Percentiles rank a stretch among this genome's conserved stretches.
phyloP scores from a whole-genome alignment of 208 protist genomes.

The Herpetomonas tarakana region DNA sequence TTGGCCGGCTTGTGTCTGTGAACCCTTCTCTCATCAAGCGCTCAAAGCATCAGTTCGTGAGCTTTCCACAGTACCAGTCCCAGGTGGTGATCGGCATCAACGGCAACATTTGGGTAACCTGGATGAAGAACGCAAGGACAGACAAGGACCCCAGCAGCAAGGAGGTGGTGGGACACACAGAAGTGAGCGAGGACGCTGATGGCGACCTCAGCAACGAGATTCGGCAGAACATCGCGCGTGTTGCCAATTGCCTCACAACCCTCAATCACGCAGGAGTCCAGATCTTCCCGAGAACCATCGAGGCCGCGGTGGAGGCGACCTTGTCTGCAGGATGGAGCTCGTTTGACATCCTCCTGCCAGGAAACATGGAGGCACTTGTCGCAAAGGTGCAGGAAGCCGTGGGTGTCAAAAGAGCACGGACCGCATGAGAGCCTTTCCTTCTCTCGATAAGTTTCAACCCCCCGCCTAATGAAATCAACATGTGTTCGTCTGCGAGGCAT shows the following conservation, averaged over 20 bases:
- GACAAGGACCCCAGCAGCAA: slow-evolving; percentile 1
- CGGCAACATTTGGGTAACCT: slow-evolving; percentile 92
- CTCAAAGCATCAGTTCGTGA: slow-evolving; percentile 78
- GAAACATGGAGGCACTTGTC: slow-evolving; percentile 26
- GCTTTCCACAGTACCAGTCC: slow-evolving; percentile 22
- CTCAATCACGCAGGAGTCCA: slow-evolving; percentile 38
- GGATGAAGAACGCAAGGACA: slow-evolving; percentile 40
- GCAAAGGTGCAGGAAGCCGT: slow-evolving; percentile 16
- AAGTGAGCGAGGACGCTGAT: too few species aligned
- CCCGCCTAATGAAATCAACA: too few species aligned
- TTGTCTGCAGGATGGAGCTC: slow-evolving; percentile 41
- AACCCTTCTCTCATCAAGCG: slow-evolving; percentile 71
- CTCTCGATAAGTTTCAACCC: too few species aligned
- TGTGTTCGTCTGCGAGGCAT: too few species aligned
- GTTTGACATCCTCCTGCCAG: slow-evolving; percentile 49
- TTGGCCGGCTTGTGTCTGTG: slow-evolving; percentile 65
- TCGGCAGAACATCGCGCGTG: slow-evolving; percentile 45
- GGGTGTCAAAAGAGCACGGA: slow-evolving; percentile 18
- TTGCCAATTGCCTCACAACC: slow-evolving; percentile 75
- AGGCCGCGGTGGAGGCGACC: slow-evolving; percentile 44
- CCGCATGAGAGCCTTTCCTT: neutral
- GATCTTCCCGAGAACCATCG: slow-evolving; percentile 59
- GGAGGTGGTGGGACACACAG: neutral
- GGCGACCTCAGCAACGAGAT: slow-evolving; percentile 18
- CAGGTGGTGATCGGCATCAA: slow-evolving; percentile 80